A percentile compares a stretch with the other conserved stretches of the same genome.
These are phyloP conservation scores for Gossypium schwendimanii DNA, from an alignment of 441 rosid genomes.

Conservation along the genomic window DNA sequence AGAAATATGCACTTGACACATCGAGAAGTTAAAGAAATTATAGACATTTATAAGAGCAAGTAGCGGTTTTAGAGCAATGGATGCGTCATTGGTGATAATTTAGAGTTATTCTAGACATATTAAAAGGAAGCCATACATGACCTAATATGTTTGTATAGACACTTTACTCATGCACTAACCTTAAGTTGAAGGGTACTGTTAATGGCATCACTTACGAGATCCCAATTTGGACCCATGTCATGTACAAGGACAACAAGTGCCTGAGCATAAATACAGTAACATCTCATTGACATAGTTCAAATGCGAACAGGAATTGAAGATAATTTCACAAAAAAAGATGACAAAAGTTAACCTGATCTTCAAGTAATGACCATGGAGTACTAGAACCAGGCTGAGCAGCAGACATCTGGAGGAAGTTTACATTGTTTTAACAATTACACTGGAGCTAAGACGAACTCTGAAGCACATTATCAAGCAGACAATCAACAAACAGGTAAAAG, in stretches of 20 bases:
- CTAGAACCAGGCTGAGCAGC: slow-evolving; percentile 69
- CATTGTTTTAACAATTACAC: slow-evolving; percentile 15
- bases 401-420: slow-evolving; percentile 49
- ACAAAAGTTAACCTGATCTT: slow-evolving; percentile 70
- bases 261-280: slow-evolving; percentile 32
- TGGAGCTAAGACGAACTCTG: slow-evolving; percentile 12
- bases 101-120: slow-evolving; percentile 1
- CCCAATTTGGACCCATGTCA: slow-evolving; percentile 99
- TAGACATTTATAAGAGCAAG: slow-evolving; percentile 1
- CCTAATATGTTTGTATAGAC: slow-evolving; percentile 3
- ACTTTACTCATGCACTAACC: slow-evolving; percentile 34
- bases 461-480: slow-evolving; percentile 11
- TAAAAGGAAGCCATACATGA: neutral
- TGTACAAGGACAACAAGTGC: slow-evolving; percentile 99
- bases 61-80: slow-evolving; percentile 1
- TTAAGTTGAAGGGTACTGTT: slow-evolving; percentile 83
- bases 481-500: slow-evolving; percentile 7
- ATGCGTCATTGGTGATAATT: neutral
- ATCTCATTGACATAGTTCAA: slow-evolving; percentile 14
- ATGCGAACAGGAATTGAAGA: slow-evolving; percentile 7
- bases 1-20: slow-evolving; percentile 74
- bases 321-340: slow-evolving; percentile 3
- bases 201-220: slow-evolving; percentile 95
- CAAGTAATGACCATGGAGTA: slow-evolving; percentile 87
- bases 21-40: neutral